A percentile compares a stretch with the other conserved stretches of the same genome.
phyloP scores from a whole-genome alignment of 2,329 filamentous ascomycete species.

The Colletotrichum godetiae region DNA sequence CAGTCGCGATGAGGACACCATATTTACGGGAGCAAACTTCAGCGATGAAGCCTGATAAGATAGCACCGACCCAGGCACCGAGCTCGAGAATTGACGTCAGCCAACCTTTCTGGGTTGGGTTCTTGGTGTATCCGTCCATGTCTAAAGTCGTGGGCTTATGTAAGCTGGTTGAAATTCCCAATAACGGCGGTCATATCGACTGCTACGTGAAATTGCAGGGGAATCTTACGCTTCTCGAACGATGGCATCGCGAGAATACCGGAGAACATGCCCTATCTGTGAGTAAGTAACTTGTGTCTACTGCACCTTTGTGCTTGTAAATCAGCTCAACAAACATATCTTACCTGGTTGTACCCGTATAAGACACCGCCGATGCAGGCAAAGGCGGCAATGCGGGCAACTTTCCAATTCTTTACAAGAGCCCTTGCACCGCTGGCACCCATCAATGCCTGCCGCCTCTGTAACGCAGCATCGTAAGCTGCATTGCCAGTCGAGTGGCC shows the following conservation, averaged over 20 bases:
- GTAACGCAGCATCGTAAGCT: constrained; percentile 63
- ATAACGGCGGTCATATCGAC: neutral
- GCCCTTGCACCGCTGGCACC: constrained; percentile 62
- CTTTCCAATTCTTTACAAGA: constrained; percentile 69
- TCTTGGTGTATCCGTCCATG: constrained; percentile 54
- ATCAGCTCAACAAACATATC: constrained; percentile 7
- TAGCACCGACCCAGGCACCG: constrained; percentile 80
- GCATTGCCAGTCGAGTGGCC: constrained; percentile 48
- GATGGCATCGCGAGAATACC: constrained; percentile 71
- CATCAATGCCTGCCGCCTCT: constrained; percentile 64
- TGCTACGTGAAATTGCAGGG: neutral
- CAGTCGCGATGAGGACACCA: constrained; percentile 72
- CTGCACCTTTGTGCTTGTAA: no score
- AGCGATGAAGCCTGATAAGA: constrained; percentile 78
- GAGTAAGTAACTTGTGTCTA: neutral
- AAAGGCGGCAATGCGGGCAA: constrained; percentile 70
- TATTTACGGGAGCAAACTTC: constrained; percentile 77
- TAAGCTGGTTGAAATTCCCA: constrained; percentile 16
- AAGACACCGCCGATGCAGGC: constrained; percentile 72
- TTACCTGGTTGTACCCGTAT: constrained; percentile 72
- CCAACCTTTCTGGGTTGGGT: constrained; percentile 62
- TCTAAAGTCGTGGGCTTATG: constrained; percentile 48
- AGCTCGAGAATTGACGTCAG: constrained; percentile 78
- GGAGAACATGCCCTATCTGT: constrained; percentile 75
- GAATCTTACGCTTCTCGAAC: constrained; percentile 61